Evolutionary conservation across 805 yeast genomes (phyloP).

Genomic region (Barnettozyma wickerhamii): DNA sequence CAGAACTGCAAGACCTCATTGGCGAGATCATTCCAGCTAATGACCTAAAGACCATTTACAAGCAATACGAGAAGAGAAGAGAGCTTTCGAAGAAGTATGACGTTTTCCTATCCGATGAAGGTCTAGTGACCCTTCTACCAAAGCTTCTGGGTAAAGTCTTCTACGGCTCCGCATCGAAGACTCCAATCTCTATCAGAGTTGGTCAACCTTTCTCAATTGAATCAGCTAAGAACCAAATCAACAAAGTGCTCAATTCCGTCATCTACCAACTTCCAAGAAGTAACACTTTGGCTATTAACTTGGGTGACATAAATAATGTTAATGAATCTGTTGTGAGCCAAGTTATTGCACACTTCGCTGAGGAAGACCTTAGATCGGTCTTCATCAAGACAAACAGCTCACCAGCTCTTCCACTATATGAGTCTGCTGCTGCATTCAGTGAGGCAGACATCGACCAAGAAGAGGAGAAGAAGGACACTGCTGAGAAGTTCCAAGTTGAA

Average conservation of each 20-base stretch:
- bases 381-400: conserved; percentile 65
- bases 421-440: conserved; percentile 46
- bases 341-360: conserved; percentile 44
- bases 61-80: conserved; percentile 85
- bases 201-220: conserved; percentile 38
- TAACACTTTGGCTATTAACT: conserved; percentile 55
- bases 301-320: conserved; percentile 52
- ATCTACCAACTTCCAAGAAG: conserved; percentile 71
- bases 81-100: conserved; percentile 65
- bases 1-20: conserved; percentile 27
- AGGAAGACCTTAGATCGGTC: conserved; percentile 48
- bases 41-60: conserved; percentile 78
- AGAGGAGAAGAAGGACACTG: neutral
- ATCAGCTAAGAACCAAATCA: conserved; percentile 55
- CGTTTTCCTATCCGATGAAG: conserved; percentile 80
- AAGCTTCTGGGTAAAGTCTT: conserved; percentile 78
- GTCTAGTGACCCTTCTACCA: conserved; percentile 75
- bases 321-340: conserved; percentile 45
- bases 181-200: conserved; percentile 64
- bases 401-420: conserved; percentile 82
- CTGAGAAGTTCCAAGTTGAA: conserved; percentile 23
- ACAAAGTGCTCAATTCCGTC: conserved; percentile 53
- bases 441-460: conserved; percentile 26
- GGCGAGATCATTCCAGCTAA: conserved; percentile 61
- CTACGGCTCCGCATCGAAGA: conserved; percentile 50